Percentiles rank a stretch among this genome's conserved stretches.
These are phyloP conservation scores for Pugionium cornutum DNA, from an alignment of 345 rosid species.

Conservation along the genomic window DNA sequence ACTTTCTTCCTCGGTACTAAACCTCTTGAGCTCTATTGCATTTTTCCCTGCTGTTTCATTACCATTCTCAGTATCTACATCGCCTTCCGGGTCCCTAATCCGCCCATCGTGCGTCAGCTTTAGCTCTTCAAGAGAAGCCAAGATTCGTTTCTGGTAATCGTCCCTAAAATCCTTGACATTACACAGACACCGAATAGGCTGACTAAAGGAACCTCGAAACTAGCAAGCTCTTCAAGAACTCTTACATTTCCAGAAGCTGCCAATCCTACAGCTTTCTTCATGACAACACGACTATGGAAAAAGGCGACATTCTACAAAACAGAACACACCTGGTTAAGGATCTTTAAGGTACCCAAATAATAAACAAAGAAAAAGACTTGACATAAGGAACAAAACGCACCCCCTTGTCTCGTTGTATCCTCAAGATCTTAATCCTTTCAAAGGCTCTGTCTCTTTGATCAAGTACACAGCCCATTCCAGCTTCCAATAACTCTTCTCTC, in stretches of 20 bases:
- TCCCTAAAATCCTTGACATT: conserved; percentile 61
- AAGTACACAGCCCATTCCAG: conserved; percentile 46
- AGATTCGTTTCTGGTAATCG: conserved; percentile 72
- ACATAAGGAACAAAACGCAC: conserved; percentile 43
- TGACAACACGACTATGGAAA: conserved; percentile 46
- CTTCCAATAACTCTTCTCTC: conserved; percentile 55
- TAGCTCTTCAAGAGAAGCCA: conserved; percentile 60
- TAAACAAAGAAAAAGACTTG: background rate
- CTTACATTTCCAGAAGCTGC: conserved; percentile 55
- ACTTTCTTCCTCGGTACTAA: conserved; percentile 41
- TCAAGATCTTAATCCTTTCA: conserved; percentile 51
- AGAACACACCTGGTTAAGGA: background rate
- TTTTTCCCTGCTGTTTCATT: conserved; percentile 41
- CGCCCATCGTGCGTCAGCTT: conserved; percentile 68
- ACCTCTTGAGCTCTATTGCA: conserved; percentile 39
- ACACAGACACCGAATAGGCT: no score
- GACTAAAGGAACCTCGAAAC: conserved; percentile 48
- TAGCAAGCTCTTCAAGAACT: conserved; percentile 54
- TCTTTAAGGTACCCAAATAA: conserved; percentile 5
- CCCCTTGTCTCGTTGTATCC: conserved; percentile 64
- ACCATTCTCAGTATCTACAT: conserved; percentile 46
- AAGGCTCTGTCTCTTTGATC: conserved; percentile 63
- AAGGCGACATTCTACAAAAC: conserved; percentile 56
- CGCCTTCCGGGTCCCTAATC: conserved; percentile 58
- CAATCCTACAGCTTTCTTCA: conserved; percentile 52